Conservation (phyloP, 2,329 filamentous ascomycete genomes). For the Gnomoniopsis sp. region DNA sequence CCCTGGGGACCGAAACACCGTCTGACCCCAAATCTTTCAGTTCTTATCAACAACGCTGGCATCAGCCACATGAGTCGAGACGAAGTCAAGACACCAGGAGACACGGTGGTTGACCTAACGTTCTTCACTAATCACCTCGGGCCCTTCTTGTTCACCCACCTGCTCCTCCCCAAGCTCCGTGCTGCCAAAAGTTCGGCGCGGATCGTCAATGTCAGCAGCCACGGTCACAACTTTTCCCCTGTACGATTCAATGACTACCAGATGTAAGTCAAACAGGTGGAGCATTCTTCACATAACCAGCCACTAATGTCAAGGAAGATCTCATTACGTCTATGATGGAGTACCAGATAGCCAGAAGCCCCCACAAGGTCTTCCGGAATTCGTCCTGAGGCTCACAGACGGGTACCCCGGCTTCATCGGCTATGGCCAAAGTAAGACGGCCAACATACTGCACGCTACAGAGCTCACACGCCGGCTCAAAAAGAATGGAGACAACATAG, state of each 20-base stretch:
- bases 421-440: conserved; percentile 46
- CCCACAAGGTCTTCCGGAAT: not conserved
- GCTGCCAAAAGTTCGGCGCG: conserved; percentile 30
- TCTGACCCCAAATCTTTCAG: not conserved
- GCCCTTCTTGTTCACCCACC: conserved; percentile 43
- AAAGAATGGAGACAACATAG: conserved; percentile 19
- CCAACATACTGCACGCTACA: conserved; percentile 40
- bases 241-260: conserved; percentile 41
- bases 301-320: not conserved
- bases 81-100: conserved; percentile 12
- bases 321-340: conserved; percentile 33
- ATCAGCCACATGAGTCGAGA: conserved; percentile 3
- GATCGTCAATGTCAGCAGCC: conserved; percentile 39
- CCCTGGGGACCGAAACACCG: not conserved
- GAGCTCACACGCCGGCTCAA: conserved; percentile 31
- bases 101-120: conserved; percentile 29
- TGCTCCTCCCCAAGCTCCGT: conserved; percentile 40
- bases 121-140: conserved; percentile 46
- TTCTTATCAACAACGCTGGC: conserved; percentile 18
- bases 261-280: conserved; percentile 22
- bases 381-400: conserved; percentile 10
- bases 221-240: conserved; percentile 34
- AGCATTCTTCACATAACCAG: not conserved
- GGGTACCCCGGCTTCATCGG: conserved; percentile 33
- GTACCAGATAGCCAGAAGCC: conserved; percentile 23